Evolutionary conservation across 164 flowering plant species (phyloP).

Genomic region (Annona squamosa): DNA sequence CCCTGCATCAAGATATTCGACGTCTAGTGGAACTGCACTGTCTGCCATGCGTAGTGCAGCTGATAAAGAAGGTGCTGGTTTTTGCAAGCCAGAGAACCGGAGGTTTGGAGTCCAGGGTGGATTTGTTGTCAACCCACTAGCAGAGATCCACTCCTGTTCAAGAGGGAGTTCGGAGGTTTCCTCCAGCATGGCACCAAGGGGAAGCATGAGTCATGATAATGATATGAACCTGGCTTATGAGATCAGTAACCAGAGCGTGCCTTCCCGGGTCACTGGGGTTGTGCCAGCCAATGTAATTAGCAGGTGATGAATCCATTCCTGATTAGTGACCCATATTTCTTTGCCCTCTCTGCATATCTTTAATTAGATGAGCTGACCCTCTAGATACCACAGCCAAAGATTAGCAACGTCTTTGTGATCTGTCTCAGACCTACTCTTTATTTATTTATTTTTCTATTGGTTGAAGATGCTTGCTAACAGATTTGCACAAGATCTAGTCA

Average conservation of each 20-base stretch:
- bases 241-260: conserved; percentile 15
- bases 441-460: too few relatives aligned
- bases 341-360: neutral
- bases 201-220: conserved; percentile 10
- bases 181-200: conserved; percentile 18
- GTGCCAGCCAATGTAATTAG: conserved; percentile 11
- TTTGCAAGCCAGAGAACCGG: conserved; percentile 25
- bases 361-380: neutral
- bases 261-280: conserved; percentile 11
- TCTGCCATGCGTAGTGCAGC: conserved; percentile 25
- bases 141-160: conserved; percentile 40
- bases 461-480: neutral
- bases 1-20: conserved; percentile 33
- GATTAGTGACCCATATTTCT: neutral
- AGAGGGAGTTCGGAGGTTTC: conserved; percentile 25
- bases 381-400: neutral
- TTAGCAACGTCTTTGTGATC: neutral
- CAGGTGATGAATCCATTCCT: conserved; percentile 21
- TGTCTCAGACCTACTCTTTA: neutral
- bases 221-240: conserved; percentile 15
- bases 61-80: conserved; percentile 29
- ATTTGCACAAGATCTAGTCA: neutral
- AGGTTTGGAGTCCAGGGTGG: conserved; percentile 47
- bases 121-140: conserved; percentile 73
- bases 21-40: conserved; percentile 28